phyloP scores from a whole-genome alignment of 2,329 filamentous ascomycete species.

The Thelonectria blattea region DNA sequence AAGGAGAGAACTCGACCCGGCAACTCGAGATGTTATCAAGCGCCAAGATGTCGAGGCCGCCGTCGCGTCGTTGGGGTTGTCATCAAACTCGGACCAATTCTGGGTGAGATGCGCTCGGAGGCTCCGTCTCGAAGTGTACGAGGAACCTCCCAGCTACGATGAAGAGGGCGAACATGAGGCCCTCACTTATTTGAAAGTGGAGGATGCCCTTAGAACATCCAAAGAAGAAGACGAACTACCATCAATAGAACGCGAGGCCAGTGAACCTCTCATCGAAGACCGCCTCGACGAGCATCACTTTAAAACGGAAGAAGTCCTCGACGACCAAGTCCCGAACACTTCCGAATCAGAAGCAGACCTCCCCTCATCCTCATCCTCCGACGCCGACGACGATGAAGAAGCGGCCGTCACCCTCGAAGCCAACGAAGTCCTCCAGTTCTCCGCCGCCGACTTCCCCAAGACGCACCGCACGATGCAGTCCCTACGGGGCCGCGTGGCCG shows the following conservation, averaged over 20 bases:
- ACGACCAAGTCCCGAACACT: conserved; percentile 23
- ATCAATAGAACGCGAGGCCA: background rate
- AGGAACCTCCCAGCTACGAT: conserved; percentile 40
- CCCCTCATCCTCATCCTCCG: background rate
- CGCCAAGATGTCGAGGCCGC: conserved; percentile 57
- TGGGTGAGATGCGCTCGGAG: conserved; percentile 58
- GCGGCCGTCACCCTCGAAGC: conserved; percentile 45
- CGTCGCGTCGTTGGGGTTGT: conserved; percentile 53
- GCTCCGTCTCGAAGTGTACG: conserved; percentile 55
- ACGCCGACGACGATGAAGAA: conserved; percentile 37
- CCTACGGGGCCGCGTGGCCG: conserved; percentile 47
- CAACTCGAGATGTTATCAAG: conserved; percentile 44
- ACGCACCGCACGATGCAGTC: conserved; percentile 44
- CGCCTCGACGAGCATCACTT: background rate
- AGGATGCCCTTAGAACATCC: conserved; percentile 16
- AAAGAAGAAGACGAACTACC: conserved; percentile 4
- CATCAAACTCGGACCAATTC: conserved; percentile 45
- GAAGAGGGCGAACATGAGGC: conserved; percentile 33
- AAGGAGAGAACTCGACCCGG: conserved; percentile 42
- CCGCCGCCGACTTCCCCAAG: conserved; percentile 48
- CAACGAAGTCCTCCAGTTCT: conserved; percentile 51
- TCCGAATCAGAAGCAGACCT: conserved; percentile 25
- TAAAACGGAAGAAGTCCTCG: background rate
- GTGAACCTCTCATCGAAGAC: background rate
- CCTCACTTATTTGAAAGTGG: conserved; percentile 30